phyloP scores from a whole-genome alignment of 1,284 basidiomycete species.

The Apiotrichum porosum region DNA sequence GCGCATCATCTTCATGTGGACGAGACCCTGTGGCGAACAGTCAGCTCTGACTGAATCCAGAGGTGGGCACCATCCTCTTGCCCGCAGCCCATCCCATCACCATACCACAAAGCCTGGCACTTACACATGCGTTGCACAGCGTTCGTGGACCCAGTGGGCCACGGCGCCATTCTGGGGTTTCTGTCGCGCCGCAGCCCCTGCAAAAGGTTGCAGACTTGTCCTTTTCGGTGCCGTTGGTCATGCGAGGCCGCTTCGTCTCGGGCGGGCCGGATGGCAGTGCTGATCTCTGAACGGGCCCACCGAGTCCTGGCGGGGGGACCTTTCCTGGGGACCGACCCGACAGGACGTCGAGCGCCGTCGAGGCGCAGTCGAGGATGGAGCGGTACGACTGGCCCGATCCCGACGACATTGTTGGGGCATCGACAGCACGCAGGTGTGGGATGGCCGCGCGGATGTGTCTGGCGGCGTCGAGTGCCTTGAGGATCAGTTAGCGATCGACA shows the following conservation, averaged over 20 bases:
- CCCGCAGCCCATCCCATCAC: no score
- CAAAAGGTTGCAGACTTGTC: slow-evolving; percentile 33
- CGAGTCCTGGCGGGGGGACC: no score
- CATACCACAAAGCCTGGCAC: slow-evolving; percentile 16
- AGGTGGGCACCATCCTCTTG: no score
- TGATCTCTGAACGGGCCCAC: no score
- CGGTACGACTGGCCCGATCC: slow-evolving; percentile 21
- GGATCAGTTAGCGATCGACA: slow-evolving; percentile 2
- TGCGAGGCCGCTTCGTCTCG: slow-evolving; percentile 8
- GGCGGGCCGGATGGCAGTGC: no score
- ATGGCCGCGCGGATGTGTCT: slow-evolving; percentile 24
- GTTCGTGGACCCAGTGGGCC: slow-evolving; percentile 48
- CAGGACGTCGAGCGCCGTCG: slow-evolving; percentile 22
- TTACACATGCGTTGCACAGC: slow-evolving; percentile 48
- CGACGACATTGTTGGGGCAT: not conserved
- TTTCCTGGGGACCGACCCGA: slow-evolving; percentile 16
- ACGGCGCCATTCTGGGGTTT: slow-evolving; percentile 49
- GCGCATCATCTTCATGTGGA: slow-evolving; percentile 44
- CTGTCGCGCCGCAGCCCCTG: slow-evolving; percentile 45
- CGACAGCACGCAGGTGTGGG: slow-evolving; percentile 23
- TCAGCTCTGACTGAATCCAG: no score
- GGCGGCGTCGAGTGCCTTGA: slow-evolving; percentile 25
- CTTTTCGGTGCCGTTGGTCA: slow-evolving; percentile 14
- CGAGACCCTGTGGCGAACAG: slow-evolving; percentile 39
- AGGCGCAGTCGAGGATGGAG: slow-evolving; percentile 26